Base-by-base conservation (phyloP, 1,284 basidiomycete species). In the Tranzscheliella williamsii region DNA sequence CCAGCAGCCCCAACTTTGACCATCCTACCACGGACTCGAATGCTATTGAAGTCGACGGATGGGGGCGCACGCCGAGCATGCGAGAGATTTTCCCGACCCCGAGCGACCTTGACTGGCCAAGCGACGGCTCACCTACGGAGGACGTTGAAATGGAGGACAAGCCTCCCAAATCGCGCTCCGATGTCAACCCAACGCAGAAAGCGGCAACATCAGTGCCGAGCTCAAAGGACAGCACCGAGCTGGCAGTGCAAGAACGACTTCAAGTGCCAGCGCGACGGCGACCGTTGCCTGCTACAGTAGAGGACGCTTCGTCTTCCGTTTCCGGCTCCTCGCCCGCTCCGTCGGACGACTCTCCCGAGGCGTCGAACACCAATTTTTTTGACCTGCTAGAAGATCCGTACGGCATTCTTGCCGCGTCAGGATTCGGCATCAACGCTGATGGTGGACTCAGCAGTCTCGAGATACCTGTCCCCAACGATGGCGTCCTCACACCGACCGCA, bases 331-430 rank as follows among this genome's bases (percentile, higher is more conserved):
- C 65, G 15, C 61, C 67, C 2, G 67, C 65, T 2, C 33, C 45
- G 16, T 44, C 53, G 16, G 49, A 49, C 23, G 43, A 43, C 11
- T 49, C 47, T n/a, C 51, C 47, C n/a, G 51, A 61, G 12, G 61
- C 24, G 12, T 18, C 27, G 3, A 41, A 44, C 18, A 41, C 20
- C 4, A 58, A 58, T 32, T 40, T 70, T 27, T 64, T 73, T 24
- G 70, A 75, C 15, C 38, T 71, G 42, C 54, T 75, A 40, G 73
- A 75, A 31, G 73, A 75, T 48, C 72, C 73, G 12, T 75, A 75
- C 42, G 73, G 72, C 12, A 56, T 75, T 5, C 42, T 75, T 1
- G 64, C 66, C 3, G 68, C 70, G 6, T 67, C 55, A 24, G 72
- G 72, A 17, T 52, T 75, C 24, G 71, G 70, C 9, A 48, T 68